These are phyloP conservation scores for Pseudogymnoascus sp. DNA, from an alignment of 2,329 filamentous ascomycete genomes.

Conservation along the genomic window DNA sequence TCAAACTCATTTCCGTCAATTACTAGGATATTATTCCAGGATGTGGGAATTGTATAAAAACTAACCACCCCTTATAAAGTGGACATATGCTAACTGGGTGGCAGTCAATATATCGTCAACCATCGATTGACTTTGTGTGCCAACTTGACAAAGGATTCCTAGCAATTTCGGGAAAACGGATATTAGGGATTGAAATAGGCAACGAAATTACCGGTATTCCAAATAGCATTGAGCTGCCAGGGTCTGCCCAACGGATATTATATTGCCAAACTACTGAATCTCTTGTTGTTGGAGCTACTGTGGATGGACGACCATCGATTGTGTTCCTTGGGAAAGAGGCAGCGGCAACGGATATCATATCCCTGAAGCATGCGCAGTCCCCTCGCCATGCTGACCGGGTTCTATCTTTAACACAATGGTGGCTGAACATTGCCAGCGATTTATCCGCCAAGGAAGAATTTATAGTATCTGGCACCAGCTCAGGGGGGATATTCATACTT, in stretches of 20 bases:
- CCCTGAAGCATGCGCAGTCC: neutral
- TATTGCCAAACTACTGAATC: conserved; percentile 47
- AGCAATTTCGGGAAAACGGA: neutral
- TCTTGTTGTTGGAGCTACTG: conserved; percentile 46
- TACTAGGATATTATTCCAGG: neutral
- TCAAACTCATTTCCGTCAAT: neutral
- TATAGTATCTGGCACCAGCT: neutral
- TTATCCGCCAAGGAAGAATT: neutral
- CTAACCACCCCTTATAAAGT: neutral
- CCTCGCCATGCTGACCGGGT: neutral
- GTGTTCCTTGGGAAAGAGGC: conserved; percentile 40
- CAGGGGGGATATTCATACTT: neutral
- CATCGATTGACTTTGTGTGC: neutral
- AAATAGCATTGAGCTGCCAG: neutral
- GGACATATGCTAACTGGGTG: neutral
- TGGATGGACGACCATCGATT: conserved; percentile 40
- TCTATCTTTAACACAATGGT: conserved; percentile 5
- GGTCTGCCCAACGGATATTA: conserved; percentile 35
- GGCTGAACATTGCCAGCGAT: neutral
- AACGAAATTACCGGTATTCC: neutral
- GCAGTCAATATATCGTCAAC: neutral
- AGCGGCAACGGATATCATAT: neutral
- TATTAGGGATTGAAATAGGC: conserved; percentile 1
- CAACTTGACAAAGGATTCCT: neutral
- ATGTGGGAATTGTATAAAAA: neutral